Evolutionary conservation across 306 rosid genomes (phyloP), one percentile per base, ranked within the genome.

Genomic region (Malus sylvestris): DNA sequence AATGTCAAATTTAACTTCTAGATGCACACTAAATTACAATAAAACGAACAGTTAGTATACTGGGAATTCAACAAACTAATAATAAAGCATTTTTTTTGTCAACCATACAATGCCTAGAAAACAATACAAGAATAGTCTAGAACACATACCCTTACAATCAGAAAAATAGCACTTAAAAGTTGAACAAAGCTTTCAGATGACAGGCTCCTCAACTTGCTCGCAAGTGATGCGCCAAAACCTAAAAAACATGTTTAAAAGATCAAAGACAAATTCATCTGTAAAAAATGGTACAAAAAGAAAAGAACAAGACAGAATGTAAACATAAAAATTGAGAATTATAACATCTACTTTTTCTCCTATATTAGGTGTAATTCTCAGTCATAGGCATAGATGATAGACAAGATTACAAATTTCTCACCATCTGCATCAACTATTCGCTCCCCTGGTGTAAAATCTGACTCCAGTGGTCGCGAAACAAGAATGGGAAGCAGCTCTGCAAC

Each of bases 141-240:
- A 80, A 86, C 79, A 86, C 87, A 86, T 96, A 96, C 99, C 99
- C 80, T 91, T 78, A 96, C 96, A 76, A 96, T 87, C 87, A 85
- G 83, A 81, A 92, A 96, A 76, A 92, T 96, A 84, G 93, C 91
- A 83, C 91, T 81, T 81, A 96, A 77, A 75, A 96, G 99, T 86
- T 96, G 96, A 80, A 96, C 98, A 89, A 96, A 96, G 91, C 94
- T 84, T 76, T 92, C 99, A 78, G 98, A 87, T 78, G 99, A 86
- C 67, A 92, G 81, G 72, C 91, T 88, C 93, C 96, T 89, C 90
- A 96, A 87, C 88, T 96, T 96, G 93, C 99, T 96, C 55, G 98
- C 99, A 78, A 96, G 99, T 30, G 99, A 96, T 73, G 91, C 93
- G 80, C 98, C 95, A 80, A 92, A 90, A 87, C 96, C 98, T 95